These are phyloP conservation scores for Rosa persica DNA, from an alignment of 306 rosid genomes.

Conservation along the genomic window DNA sequence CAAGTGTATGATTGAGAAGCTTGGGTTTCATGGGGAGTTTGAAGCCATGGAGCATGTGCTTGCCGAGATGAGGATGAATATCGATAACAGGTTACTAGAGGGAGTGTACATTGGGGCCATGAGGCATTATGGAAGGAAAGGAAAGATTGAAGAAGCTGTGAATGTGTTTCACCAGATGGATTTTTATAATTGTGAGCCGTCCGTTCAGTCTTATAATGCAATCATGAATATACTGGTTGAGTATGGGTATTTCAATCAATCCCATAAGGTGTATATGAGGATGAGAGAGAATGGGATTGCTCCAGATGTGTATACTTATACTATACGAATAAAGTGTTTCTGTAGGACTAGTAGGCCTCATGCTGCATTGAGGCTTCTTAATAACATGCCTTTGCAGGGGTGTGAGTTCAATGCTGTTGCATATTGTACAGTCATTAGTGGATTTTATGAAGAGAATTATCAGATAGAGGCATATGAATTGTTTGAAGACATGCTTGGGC, in stretches of 20 bases:
- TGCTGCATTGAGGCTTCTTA: conserved; percentile 70
- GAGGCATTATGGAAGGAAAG: conserved; percentile 71
- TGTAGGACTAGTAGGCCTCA: conserved; percentile 69
- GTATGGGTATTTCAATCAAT: conserved; percentile 56
- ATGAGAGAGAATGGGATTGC: conserved; percentile 63
- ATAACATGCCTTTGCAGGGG: conserved; percentile 69
- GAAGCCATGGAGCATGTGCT: conserved; percentile 71
- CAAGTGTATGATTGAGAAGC: conserved; percentile 73
- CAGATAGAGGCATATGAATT: conserved; percentile 46
- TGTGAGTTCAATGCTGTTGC: conserved; percentile 70
- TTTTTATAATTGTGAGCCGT: conserved; percentile 69
- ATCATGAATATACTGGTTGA: conserved; percentile 77
- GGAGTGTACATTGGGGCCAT: conserved; percentile 76
- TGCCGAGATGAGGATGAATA: conserved; percentile 54
- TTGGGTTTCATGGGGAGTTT: conserved; percentile 70
- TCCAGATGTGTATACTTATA: conserved; percentile 76
- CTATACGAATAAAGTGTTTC: conserved; percentile 80
- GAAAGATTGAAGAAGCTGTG: conserved; percentile 81
- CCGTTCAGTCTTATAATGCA: conserved; percentile 68
- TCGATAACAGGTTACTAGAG: conserved; percentile 54
- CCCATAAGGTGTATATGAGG: conserved; percentile 78
- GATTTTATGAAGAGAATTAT: conserved; percentile 54
- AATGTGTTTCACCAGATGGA: conserved; percentile 83
- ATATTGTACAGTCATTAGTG: conserved; percentile 74
- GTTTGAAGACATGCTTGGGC: conserved; percentile 69